phyloP scores from a whole-genome alignment of 352 stramenopile genomes.

The Albugo laibachii region DNA sequence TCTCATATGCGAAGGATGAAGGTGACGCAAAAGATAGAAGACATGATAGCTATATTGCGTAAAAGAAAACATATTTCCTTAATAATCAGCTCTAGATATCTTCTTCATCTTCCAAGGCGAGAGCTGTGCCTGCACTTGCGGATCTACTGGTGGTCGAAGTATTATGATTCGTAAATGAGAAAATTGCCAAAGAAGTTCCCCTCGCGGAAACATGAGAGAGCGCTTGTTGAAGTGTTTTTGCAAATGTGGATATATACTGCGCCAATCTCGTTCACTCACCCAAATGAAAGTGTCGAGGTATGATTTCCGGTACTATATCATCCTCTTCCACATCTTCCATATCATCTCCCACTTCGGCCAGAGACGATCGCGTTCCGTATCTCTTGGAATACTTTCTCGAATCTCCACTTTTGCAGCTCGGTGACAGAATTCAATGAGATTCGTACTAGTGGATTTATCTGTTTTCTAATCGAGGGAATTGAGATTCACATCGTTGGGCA shows the following conservation, averaged over 20 bases:
- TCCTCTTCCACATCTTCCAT: slow-evolving; percentile 87
- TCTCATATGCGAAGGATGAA: too few relatives aligned
- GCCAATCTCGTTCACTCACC: slow-evolving; percentile 95
- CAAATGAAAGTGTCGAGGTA: slow-evolving; percentile 93
- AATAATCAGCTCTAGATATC: slow-evolving; percentile 90
- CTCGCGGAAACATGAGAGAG: slow-evolving; percentile 86
- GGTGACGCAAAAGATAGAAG: too few relatives aligned
- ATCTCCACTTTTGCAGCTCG: slow-evolving; percentile 97
- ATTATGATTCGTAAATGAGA: slow-evolving; percentile 85
- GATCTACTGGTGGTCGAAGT: slow-evolving; percentile 27
- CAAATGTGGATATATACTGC: slow-evolving; percentile 77
- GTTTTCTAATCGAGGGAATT: slow-evolving; percentile 92
- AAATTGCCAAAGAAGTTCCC: slow-evolving; percentile 86
- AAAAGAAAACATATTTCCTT: too few relatives aligned
- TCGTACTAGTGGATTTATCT: slow-evolving; percentile 97
- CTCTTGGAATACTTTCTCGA: slow-evolving; percentile 95
- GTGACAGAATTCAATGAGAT: slow-evolving; percentile 99
- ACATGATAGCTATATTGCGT: too few relatives aligned
- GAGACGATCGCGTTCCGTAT: slow-evolving; percentile 96
- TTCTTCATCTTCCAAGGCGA: slow-evolving; percentile 85
- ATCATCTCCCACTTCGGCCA: slow-evolving; percentile 79
- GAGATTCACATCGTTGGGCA: slow-evolving; percentile 96
- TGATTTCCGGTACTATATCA: slow-evolving; percentile 92
- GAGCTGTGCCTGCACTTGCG: too few relatives aligned
- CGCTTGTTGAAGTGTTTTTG: slow-evolving; percentile 89